These are phyloP conservation scores for Croton setiger DNA, from an alignment of 441 rosid genomes.

Conservation along the genomic window DNA sequence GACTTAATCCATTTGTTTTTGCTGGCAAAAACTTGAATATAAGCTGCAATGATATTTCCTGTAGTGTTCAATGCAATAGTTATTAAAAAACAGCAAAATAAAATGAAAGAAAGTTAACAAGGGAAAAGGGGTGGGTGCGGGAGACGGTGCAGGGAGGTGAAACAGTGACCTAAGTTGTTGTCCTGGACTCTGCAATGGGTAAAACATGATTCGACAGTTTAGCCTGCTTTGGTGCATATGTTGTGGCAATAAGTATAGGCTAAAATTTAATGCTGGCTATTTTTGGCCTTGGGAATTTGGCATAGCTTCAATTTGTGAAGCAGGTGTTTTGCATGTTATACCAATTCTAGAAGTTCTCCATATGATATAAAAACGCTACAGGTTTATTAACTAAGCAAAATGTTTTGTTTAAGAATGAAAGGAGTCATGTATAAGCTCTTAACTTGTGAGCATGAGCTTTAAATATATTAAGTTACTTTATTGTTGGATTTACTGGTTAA, in stretches of 20 bases:
- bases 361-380: background rate
- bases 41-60: background rate
- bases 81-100: background rate
- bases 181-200: background rate
- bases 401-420: background rate
- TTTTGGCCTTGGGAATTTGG: background rate
- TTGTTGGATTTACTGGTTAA: background rate
- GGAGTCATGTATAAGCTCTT: constrained; percentile 5
- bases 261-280: no score
- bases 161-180: background rate
- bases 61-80: background rate
- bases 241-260: background rate
- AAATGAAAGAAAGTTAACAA: background rate
- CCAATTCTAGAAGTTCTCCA: background rate
- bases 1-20: background rate
- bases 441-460: background rate
- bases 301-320: background rate
- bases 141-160: no score
- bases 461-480: no score
- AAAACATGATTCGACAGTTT: background rate
- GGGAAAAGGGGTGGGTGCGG: background rate
- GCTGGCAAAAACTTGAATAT: background rate
- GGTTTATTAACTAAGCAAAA: background rate
- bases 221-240: background rate
- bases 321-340: background rate